Conservation (phyloP, 139 green algal species). For the Zygnema circumcarinatum region DNA sequence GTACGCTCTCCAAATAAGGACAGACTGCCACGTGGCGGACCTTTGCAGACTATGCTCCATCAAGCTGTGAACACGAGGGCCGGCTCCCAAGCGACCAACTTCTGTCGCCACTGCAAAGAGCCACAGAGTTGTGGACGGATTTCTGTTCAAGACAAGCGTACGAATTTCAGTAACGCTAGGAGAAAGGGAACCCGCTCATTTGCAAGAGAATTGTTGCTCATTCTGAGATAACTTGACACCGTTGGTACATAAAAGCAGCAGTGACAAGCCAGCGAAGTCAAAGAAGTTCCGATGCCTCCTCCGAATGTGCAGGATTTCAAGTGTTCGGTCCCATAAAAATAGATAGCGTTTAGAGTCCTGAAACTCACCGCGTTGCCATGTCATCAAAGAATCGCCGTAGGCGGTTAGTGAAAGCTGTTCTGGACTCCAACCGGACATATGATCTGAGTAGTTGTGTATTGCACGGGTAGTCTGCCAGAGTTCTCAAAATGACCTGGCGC, state of each 20-base stretch:
- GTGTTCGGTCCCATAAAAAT: no score
- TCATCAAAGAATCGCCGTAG: conserved; percentile 62
- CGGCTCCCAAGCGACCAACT: conserved; percentile 17
- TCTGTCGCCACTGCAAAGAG: conserved; percentile 59
- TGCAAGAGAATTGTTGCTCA: no score
- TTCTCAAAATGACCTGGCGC: conserved; percentile 12
- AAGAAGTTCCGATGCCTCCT: no score
- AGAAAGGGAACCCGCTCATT: no score
- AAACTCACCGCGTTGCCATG: conserved; percentile 14
- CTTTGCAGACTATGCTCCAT: conserved; percentile 23
- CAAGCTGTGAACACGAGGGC: conserved; percentile 18
- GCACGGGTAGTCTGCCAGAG: conserved; percentile 64
- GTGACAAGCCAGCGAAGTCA: no score
- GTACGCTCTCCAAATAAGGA: conserved; percentile 66
- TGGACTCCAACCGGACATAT: conserved; percentile 54
- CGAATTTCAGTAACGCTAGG: no score
- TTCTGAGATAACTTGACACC: no score
- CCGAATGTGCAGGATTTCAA: no score
- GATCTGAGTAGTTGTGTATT: conserved; percentile 60
- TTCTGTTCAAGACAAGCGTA: background rate
- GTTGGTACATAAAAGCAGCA: no score
- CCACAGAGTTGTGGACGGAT: conserved; percentile 11
- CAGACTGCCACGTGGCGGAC: conserved; percentile 51
- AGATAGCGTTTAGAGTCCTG: no score
- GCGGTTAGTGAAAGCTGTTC: conserved; percentile 58